Base-by-base conservation (phyloP, 257 asterid genomes). In the Ocimum tenuiflorum region DNA sequence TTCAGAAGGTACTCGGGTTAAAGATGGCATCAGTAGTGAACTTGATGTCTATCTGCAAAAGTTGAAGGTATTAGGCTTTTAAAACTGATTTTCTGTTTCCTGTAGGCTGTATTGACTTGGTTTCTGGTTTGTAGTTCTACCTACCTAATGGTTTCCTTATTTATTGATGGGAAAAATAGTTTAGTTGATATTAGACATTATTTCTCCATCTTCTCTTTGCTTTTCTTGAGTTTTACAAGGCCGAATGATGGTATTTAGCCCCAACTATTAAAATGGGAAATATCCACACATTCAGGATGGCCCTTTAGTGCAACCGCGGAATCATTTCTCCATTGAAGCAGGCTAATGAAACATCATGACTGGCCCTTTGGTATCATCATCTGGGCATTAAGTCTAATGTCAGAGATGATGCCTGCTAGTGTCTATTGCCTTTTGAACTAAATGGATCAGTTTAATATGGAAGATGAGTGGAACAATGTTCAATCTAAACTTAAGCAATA, bases 1-100 rank as follows among this genome's bases (percentile, higher is more conserved):
- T 69, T 79, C 97, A 9, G 79, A 75, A 71, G 81, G 78, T 75
- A 71, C 59, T 79, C 72, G 63, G 10, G 67, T 63, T 36, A 80
- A 75, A 64, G 88, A 83, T 77, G 87, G 81, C 75, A 54, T 80
- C 71, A 78, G 82, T 66, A 52, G 83, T 71, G 97, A 86, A 72
- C 84, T 88, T 68, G 91, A 82, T 61, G 69, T 75, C 77, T 88
- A 86, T 77, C 67, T 86, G 56, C 83, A 75, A 64, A 92, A 86
- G 77, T 69, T 92, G 72, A 84, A 88, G 99, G 97, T 92, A 77
- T 23, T 11, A 60, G 74, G 46, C 31, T 42, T 56, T 62, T 27
- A 48, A 67, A 45, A 68, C 54, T 66, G 55, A 42, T 27, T 36
- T 50, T 57, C 61, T 54, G 64, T 54, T 49, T 36, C 48, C 42